Evolutionary conservation across 371 early-diverging fungal species (phyloP), one percentile per base, ranked within the genome.

Genomic region (Lichtheimia corymbifera): DNA sequence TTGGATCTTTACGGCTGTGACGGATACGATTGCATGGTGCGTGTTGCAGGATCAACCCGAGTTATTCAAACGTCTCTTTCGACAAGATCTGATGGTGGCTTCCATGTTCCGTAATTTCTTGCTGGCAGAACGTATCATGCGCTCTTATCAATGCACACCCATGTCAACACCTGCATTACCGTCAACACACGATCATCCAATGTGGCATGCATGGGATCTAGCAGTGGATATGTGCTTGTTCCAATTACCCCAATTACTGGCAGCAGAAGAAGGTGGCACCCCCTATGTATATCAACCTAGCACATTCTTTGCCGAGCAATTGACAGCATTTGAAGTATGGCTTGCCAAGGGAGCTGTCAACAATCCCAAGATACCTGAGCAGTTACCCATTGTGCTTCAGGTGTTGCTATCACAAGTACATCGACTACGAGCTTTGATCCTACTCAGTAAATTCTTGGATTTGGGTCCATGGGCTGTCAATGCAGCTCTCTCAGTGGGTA

Each of bases 1-100:
- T 70, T 98, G 98, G 98, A 96, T 98, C 14, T 97, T 98, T 67
- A 97, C 97, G 0, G 93, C 99, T 28, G 93, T 98, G 28, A 97
- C 97, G 0, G 99, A 98, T 74, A 97, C 98, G 5, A 98, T 98
- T 55, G 99, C 99, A n/a, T 98, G 99, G 99, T 93, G 87, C 64
- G 91, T 93, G 14, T 72, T 98, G 28, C 81, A 80, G 53, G 74
- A 74, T 53, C 91, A 95, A 15, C 89, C 90, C 12, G 95, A 93
- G 55, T 64, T 93, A 28, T 98, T 98, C 76, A 91, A 94, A 69
- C 83, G 87, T 41, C 81, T 97, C 40, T 98, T 97, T 71, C 74
- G 99, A 52, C 97, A 97, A 66, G 99, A 98, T 75, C 72, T 97
- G 55, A 91, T 95, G 82, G 96, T 97, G 3, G 97, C 99, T 0